Conservation (phyloP, 1,139 yeast species). For the Hemisphaericaspora lyxosophila region DNA sequence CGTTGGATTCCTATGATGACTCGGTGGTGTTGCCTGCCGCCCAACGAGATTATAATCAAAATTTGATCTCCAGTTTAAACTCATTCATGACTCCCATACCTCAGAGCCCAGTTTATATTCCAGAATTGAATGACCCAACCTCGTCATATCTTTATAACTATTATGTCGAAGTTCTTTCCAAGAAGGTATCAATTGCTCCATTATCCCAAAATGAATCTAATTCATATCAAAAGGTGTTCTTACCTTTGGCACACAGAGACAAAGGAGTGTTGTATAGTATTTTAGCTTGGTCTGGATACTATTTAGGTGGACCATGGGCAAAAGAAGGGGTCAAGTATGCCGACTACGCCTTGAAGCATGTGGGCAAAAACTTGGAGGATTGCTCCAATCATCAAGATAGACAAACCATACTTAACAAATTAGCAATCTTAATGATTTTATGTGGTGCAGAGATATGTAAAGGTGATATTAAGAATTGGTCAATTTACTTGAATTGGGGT, state of each 20-base stretch:
- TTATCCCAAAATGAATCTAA: slow-evolving; percentile 53
- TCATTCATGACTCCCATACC: slow-evolving; percentile 23
- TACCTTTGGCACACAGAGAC: slow-evolving; percentile 74
- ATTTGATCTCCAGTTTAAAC: slow-evolving; percentile 20
- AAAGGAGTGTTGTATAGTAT: slow-evolving; percentile 67
- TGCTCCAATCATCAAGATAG: slow-evolving; percentile 17
- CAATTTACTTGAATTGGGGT: slow-evolving; percentile 59
- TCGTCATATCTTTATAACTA: slow-evolving; percentile 54
- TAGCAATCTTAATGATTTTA: slow-evolving; percentile 66
- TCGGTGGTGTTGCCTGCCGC: background rate
- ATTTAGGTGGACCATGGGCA: slow-evolving; percentile 49
- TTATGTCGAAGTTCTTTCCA: slow-evolving; percentile 60
- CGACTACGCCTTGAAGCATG: slow-evolving; percentile 45
- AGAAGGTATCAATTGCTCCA: slow-evolving; percentile 65
- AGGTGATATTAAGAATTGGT: slow-evolving; percentile 75
- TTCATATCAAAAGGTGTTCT: slow-evolving; percentile 68
- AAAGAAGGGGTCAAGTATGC: slow-evolving; percentile 48
- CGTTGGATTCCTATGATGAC: slow-evolving; percentile 9
- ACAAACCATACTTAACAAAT: slow-evolving; percentile 34
- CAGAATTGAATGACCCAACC: slow-evolving; percentile 19
- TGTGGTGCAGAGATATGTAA: slow-evolving; percentile 74
- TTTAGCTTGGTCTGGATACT: slow-evolving; percentile 78
- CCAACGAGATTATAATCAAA: slow-evolving; percentile 10
- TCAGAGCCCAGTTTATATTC: slow-evolving; percentile 17
- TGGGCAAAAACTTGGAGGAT: slow-evolving; percentile 25